phyloP scores from a whole-genome alignment of 306 rosid species.

The Parietaria judaica region DNA sequence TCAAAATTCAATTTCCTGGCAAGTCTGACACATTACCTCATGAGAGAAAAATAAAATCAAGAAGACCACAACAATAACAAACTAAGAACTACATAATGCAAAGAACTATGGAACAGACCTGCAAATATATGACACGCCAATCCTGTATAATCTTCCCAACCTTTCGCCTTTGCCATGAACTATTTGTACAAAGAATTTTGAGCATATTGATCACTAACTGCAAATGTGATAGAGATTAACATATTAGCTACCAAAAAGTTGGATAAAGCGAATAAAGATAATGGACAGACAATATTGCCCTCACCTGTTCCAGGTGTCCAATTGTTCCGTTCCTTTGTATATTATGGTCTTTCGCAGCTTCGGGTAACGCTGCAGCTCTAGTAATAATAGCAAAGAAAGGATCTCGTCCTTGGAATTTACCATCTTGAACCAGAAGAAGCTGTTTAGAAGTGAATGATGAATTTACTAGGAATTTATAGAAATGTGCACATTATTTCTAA shows the following conservation, averaged over 20 bases:
- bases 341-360: conserved; percentile 56
- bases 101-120: conserved; percentile 44
- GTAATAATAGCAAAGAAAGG: conserved; percentile 57
- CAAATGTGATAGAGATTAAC: conserved; percentile 20
- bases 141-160: conserved; percentile 93
- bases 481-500: neutral
- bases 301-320: conserved; percentile 82
- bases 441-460: conserved; percentile 42
- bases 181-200: conserved; percentile 79
- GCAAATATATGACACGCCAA: conserved; percentile 80
- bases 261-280: conserved; percentile 3
- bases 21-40: too few species aligned
- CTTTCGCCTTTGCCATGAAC: conserved; percentile 99
- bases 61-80: neutral
- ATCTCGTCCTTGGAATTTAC: conserved; percentile 77
- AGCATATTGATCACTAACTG: conserved; percentile 79
- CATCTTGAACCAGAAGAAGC: conserved; percentile 85
- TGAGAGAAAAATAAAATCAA: neutral
- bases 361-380: conserved; percentile 77
- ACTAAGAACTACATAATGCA: neutral
- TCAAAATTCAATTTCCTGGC: too few species aligned
- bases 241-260: conserved; percentile 19
- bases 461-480: conserved; percentile 9
- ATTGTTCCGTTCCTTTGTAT: conserved; percentile 64
- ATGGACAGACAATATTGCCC: conserved; percentile 15